Base-by-base conservation (phyloP, 1,284 basidiomycete species). In the Tilletia caries region DNA sequence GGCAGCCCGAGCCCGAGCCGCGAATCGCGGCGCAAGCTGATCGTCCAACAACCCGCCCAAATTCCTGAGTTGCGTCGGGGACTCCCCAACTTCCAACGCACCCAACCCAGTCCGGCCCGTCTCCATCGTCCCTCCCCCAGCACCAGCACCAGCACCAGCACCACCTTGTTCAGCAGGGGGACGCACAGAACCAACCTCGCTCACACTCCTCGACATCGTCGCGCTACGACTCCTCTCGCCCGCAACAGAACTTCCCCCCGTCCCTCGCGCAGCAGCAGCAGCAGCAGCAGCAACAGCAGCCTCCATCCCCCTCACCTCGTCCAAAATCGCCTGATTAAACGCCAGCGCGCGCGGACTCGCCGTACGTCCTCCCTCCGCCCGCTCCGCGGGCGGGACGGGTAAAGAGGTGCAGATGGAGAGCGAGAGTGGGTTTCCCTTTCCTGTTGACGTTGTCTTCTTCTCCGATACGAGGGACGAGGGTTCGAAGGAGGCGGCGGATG, bases 401-500 rank as follows among this genome's bases (percentile, higher is more conserved):
- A 33, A 23, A 5, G 58, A 62, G 6, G 58, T 62, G 33, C 58
- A 62, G 29, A 62, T 37, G 18, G 58, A 34, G 33, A 62, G 58
- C 6, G 32, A 37, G 13, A 62, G 33, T 4, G 58, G 58, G 29
- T 62, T 62, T 13, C 58, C 58, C 3, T 27, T 62, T 29, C n/a
- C n/a, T n/a, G n/a, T n/a, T n/a, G n/a, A n/a, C n/a, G 58, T 33
- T 34, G 20, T 62, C 58, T 62, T 62, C 32, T 62, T 62, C 13
- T 27, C 15, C 32, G 23, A 20, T 18, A 29, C 32, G 58, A 62
- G 34, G 6, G 32, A 20, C 15, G 58, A 62, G 12, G 32, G 32
- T 13, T 33, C 58, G 58, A 34, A 34, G 1, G 33, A 37, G 32
- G 33, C 58, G 3, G 58, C 58, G 15, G 58, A 37, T n/a, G 32